These are phyloP conservation scores for Neostapfia colusana DNA, from an alignment of 176 grass and related monocot species.

Conservation along the genomic window DNA sequence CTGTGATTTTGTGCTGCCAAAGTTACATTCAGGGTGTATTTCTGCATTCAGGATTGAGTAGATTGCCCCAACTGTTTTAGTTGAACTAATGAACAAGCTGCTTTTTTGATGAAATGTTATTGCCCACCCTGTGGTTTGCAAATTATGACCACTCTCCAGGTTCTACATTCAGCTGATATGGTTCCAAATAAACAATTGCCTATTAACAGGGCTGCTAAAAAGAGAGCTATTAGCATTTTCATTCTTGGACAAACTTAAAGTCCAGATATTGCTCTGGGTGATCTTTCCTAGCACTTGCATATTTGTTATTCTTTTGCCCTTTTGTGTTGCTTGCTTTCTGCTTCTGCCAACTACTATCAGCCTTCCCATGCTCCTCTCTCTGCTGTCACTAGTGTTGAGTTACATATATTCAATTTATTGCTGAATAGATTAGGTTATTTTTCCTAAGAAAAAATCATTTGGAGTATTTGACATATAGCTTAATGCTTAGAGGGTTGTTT, in stretches of 20 bases:
- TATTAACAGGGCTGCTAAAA: conserved; percentile 1
- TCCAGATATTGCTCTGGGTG: neutral
- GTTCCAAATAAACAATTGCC: conserved; percentile 2
- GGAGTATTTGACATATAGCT: neutral
- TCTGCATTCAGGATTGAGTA: neutral
- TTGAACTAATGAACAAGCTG: neutral
- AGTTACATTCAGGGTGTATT: conserved; percentile 24
- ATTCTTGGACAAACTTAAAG: conserved; percentile 15
- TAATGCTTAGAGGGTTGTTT: neutral
- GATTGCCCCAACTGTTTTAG: neutral
- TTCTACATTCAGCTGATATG: neutral
- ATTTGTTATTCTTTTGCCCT: neutral
- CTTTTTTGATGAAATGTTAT: neutral
- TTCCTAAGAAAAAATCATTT: neutral
- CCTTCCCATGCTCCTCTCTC: neutral
- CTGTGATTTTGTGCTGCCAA: conserved; percentile 25
- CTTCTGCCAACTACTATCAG: neutral
- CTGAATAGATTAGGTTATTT: neutral
- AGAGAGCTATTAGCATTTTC: neutral
- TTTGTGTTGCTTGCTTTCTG: conserved; percentile 11
- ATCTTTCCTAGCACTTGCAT: neutral
- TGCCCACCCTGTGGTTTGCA: neutral
- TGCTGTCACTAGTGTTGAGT: conserved; percentile 11
- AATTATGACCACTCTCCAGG: neutral
- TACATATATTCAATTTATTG: conserved; percentile 18